Evolutionary conservation across 257 asterid genomes (phyloP).

Genomic region (Orobanche coerulescens): DNA sequence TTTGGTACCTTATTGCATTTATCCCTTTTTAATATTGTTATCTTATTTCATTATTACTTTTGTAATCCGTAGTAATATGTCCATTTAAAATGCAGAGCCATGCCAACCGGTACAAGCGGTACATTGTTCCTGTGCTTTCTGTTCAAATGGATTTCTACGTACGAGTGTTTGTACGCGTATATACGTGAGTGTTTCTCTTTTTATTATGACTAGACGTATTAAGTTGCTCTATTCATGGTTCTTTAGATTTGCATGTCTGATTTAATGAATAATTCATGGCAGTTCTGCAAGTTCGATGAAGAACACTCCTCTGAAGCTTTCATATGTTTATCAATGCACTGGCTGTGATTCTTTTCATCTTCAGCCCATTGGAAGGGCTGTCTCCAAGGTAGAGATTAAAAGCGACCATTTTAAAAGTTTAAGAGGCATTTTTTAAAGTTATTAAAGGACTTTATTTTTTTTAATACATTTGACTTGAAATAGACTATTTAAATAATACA

Average conservation of each 20-base stretch:
- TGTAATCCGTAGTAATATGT: slow-evolving; percentile 4
- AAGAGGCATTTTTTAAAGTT: not conserved
- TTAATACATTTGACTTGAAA: not conserved
- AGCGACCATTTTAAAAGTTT: not conserved
- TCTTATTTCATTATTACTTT: not conserved
- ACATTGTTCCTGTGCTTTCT: slow-evolving; percentile 85
- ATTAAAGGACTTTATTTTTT: not conserved
- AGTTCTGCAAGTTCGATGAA: slow-evolving; percentile 96
- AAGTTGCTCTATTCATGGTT: not conserved
- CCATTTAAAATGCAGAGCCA: slow-evolving; percentile 61
- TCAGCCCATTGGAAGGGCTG: slow-evolving; percentile 81
- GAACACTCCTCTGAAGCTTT: slow-evolving; percentile 87
- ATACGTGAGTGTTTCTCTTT: slow-evolving; percentile 52
- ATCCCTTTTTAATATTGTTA: not conserved
- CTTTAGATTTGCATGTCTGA: slow-evolving; percentile 6
- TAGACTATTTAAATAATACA: not conserved
- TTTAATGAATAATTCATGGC: slow-evolving; percentile 28
- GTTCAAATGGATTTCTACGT: slow-evolving; percentile 97
- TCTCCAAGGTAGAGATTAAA: slow-evolving; percentile 52
- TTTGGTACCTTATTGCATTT: not conserved
- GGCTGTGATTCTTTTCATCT: slow-evolving; percentile 98
- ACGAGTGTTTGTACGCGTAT: slow-evolving; percentile 88
- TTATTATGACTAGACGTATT: not conserved
- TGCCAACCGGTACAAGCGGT: slow-evolving; percentile 93
- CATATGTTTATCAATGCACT: slow-evolving; percentile 87